Evolutionary conservation across 768 basidiomycete genomes (phyloP).

Genomic region (Boletus rubropictus): DNA sequence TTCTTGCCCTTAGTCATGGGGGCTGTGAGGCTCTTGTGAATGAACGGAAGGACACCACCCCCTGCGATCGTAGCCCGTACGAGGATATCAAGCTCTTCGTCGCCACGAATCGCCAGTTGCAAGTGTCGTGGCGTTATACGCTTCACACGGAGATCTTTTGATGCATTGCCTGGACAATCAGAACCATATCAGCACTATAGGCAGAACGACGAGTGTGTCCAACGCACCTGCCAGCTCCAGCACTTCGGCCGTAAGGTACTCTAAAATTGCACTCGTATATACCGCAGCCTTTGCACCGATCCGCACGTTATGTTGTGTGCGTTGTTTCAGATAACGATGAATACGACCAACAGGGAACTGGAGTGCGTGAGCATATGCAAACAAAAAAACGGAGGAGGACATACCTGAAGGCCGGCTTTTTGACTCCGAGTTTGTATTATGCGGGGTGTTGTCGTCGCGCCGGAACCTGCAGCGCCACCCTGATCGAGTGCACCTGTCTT

Average conservation of each 20-base stretch:
- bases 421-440: constrained; percentile 66
- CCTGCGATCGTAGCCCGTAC: constrained; percentile 93
- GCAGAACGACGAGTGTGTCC: background rate
- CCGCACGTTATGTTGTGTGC: constrained; percentile 89
- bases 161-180: constrained; percentile 71
- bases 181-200: background rate
- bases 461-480: constrained; percentile 21
- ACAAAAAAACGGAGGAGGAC: constrained; percentile 10
- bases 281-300: constrained; percentile 98
- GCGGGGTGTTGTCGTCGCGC: constrained; percentile 29
- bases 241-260: constrained; percentile 95
- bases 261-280: constrained; percentile 92
- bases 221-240: constrained; percentile 85
- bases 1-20: constrained; percentile 45
- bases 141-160: constrained; percentile 94
- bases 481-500: constrained; percentile 39
- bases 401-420: constrained; percentile 83
- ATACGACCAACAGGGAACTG: constrained; percentile 98
- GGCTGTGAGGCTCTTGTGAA: constrained; percentile 73
- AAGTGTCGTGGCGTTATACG: constrained; percentile 95
- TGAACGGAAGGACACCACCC: constrained; percentile 83
- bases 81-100: constrained; percentile 94
- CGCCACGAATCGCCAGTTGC: constrained; percentile 93
- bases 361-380: background rate
- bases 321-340: constrained; percentile 88